Evolutionary conservation across 108 stramenopile genomes (phyloP).

Genomic region (Cyclotella distinguenda): DNA sequence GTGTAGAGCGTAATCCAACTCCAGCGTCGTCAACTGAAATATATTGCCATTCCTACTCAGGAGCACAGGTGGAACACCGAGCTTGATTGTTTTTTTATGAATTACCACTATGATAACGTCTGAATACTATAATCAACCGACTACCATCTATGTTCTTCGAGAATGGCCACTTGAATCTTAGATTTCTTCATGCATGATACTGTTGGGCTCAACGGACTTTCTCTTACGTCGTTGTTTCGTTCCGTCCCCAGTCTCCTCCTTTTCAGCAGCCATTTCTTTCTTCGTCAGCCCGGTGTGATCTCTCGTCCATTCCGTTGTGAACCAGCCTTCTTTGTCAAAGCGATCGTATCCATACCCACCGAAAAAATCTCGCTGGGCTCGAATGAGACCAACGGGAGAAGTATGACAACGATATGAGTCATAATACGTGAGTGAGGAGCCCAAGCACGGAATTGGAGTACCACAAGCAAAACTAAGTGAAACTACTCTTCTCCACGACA

Average conservation of each 20-base stretch:
- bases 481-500: constrained; percentile 85
- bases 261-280: constrained; percentile 2
- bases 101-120: too few relatives aligned
- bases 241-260: not conserved
- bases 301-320: constrained; percentile 62
- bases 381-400: constrained; percentile 84
- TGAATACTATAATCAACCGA: too few relatives aligned
- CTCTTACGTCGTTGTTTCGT: not conserved
- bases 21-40: too few relatives aligned
- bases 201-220: too few relatives aligned
- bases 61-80: too few relatives aligned
- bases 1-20: too few relatives aligned
- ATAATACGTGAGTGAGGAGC: constrained; percentile 87
- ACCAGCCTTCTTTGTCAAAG: constrained; percentile 53
- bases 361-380: constrained; percentile 95
- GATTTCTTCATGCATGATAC: too few relatives aligned
- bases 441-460: constrained; percentile 80
- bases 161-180: too few relatives aligned
- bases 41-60: too few relatives aligned
- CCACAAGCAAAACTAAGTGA: constrained; percentile 80
- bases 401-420: constrained; percentile 81
- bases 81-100: too few relatives aligned
- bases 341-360: constrained; percentile 94
- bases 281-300: constrained; percentile 43
- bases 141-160: too few relatives aligned